Evolutionary conservation across 768 basidiomycete genomes (phyloP).

Genomic region (Suillus plorans): DNA sequence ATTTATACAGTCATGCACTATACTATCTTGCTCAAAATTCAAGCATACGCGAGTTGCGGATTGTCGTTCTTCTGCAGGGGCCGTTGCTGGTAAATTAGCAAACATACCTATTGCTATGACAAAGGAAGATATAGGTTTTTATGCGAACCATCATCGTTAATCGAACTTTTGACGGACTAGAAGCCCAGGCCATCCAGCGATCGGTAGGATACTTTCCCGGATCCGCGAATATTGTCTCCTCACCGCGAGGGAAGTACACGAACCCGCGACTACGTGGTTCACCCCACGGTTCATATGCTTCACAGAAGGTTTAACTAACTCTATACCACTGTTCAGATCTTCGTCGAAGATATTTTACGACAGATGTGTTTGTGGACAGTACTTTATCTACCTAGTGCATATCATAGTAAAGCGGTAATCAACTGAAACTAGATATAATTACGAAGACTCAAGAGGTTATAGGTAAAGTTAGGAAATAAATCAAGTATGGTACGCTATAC

Average conservation of each 20-base stretch:
- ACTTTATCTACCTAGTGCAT: not conserved
- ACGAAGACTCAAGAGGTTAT: not conserved
- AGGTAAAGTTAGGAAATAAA: not conserved
- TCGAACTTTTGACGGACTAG: slow-evolving; percentile 62
- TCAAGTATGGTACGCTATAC: not conserved
- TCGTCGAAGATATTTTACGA: not conserved
- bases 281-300: slow-evolving; percentile 64
- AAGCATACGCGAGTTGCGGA: not conserved
- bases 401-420: not conserved
- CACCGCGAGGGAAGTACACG: slow-evolving; percentile 72
- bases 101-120: not conserved
- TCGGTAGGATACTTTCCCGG: slow-evolving; percentile 62
- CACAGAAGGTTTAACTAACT: too few relatives aligned
- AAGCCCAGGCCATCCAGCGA: slow-evolving; percentile 72
- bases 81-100: not conserved
- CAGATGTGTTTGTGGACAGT: too few relatives aligned
- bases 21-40: not conserved
- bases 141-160: not conserved
- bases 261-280: slow-evolving; percentile 85
- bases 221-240: slow-evolving; percentile 79
- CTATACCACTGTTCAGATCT: not conserved
- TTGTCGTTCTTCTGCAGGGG: too few relatives aligned
- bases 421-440: not conserved
- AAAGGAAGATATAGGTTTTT: too few relatives aligned
- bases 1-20: too few relatives aligned